A percentile compares a stretch with the other conserved stretches of the same genome.
Conservation (phyloP, 805 yeast species). For the Wickerhamomyces canadensis region DNA sequence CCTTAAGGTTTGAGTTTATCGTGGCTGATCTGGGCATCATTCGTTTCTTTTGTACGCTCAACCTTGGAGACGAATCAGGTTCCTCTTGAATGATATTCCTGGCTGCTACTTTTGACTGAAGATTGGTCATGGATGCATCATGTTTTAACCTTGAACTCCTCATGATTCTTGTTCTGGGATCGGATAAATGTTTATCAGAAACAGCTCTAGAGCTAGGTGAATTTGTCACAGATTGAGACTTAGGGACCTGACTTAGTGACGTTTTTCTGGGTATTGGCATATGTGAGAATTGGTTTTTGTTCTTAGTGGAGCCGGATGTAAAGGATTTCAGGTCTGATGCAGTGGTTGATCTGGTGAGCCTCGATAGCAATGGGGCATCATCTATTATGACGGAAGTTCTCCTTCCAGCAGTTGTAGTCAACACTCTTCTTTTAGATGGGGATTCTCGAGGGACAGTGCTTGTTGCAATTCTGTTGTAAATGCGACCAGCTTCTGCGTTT, state of each 20-base stretch:
- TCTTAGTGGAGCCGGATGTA: not conserved
- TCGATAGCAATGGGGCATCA: conserved; percentile 17
- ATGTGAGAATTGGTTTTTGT: no score
- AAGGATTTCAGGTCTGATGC: conserved; percentile 14
- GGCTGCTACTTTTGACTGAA: conserved; percentile 3
- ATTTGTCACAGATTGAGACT: not conserved
- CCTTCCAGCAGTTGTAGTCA: not conserved
- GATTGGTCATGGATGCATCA: conserved; percentile 11
- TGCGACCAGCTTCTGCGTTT: no score
- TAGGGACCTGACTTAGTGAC: not conserved
- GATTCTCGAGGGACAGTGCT: conserved; percentile 1
- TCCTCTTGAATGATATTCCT: not conserved
- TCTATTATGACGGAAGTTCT: conserved; percentile 2
- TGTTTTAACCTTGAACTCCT: conserved; percentile 18
- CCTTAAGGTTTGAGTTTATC: conserved; percentile 13
- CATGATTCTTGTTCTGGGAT: conserved; percentile 10
- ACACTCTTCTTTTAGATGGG: conserved; percentile 8
- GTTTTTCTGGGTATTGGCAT: not conserved
- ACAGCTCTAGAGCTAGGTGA: conserved; percentile 8
- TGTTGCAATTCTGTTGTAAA: not conserved
- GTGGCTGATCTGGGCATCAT: conserved; percentile 17
- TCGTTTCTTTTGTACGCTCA: conserved; percentile 13
- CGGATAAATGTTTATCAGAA: conserved; percentile 9
- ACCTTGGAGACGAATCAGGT: not conserved
- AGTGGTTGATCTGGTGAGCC: conserved; percentile 22